Percentiles rank a stretch among this genome's conserved stretches.
Evolutionary conservation across 2,329 filamentous ascomycete species (phyloP).

Genomic region (Talaromyces sp.): DNA sequence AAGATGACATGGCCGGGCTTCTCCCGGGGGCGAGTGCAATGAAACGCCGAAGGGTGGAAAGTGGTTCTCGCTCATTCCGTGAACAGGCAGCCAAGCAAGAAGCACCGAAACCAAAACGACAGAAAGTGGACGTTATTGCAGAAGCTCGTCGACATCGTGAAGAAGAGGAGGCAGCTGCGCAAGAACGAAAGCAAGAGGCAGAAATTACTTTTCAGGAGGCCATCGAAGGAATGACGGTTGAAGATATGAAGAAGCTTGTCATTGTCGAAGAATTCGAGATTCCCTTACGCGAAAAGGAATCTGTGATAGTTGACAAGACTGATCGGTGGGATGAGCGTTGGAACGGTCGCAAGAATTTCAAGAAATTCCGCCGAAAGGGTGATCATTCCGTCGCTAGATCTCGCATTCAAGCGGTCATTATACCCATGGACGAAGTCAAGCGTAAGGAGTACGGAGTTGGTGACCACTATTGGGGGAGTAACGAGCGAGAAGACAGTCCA

Average conservation of each 20-base stretch:
- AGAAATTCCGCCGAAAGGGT: constrained; percentile 62
- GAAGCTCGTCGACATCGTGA: constrained; percentile 55
- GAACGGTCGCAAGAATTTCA: constrained; percentile 96
- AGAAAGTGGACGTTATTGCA: constrained; percentile 67
- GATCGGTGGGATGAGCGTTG: constrained; percentile 81
- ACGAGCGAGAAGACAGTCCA: constrained; percentile 13
- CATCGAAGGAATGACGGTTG: constrained; percentile 65
- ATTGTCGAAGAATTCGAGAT: constrained; percentile 76
- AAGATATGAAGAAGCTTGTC: constrained; percentile 68
- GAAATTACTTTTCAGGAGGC: constrained; percentile 60
- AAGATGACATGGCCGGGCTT: constrained; percentile 66
- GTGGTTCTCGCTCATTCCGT: constrained; percentile 48
- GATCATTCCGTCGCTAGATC: constrained; percentile 36
- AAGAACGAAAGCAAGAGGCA: constrained; percentile 60
- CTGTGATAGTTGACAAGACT: constrained; percentile 39
- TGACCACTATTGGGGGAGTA: constrained; percentile 65
- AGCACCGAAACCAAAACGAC: constrained; percentile 48
- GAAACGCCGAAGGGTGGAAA: constrained; percentile 71
- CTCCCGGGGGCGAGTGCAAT: constrained; percentile 73
- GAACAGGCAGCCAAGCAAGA: constrained; percentile 25
- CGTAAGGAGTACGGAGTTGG: constrained; percentile 70
- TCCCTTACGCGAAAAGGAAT: constrained; percentile 31
- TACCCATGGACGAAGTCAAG: constrained; percentile 68
- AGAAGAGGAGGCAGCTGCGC: constrained; percentile 52
- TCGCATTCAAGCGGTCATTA: constrained; percentile 57